Base-by-base conservation (phyloP, 2,329 filamentous ascomycete species). In the Exophiala oligosperma region DNA sequence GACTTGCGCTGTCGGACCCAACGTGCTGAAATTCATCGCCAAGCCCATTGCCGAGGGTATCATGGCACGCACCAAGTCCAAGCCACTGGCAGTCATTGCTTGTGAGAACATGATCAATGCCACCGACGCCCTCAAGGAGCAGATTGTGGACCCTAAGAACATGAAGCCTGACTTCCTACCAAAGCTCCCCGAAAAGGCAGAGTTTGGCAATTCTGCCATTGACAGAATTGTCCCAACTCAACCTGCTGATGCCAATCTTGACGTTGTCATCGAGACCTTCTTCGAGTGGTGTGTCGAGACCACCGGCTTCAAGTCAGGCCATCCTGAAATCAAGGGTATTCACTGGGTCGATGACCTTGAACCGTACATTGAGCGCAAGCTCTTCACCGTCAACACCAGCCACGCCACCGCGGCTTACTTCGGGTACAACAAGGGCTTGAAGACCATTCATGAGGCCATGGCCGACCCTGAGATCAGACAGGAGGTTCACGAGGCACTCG, bases 321-420 rank as follows among this genome's bases (percentile, higher is more conserved):
- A 84, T 67, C 92, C 92, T 4, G 77, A 84, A 17, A 93, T 99
- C 70, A 76, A 94, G 66, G 93, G 92, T 60, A 88, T 97, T 73
- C 90, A 96, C 79, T 97, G 91, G 86, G 94, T 97, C 59, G 86
- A 91, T 64, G 83, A 97, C 77, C 85, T 99, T 29, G 84, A 87
- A 72, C 94, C 94, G 57, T 99, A 93, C 80, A 97, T 99, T 70
- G 94, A 99, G 86, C 92, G 94, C 76, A 99, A 99, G 84, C 87
- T 99, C 65, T 99, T 92, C 83, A 99, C 94, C 23, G 93, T 99
- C 83, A 99, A 99, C 84, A 99, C 94, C 23, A 90, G 92, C 56
- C 94, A 99, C 73, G 94, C 94, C 60, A 96, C 93, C 6, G 92
- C 92, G 21, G 93, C 94, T 60, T 97, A 97, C 84, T 92, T 94